These are phyloP conservation scores for Coniella lustricola DNA, from an alignment of 2,329 filamentous ascomycete species.

Conservation along the genomic window DNA sequence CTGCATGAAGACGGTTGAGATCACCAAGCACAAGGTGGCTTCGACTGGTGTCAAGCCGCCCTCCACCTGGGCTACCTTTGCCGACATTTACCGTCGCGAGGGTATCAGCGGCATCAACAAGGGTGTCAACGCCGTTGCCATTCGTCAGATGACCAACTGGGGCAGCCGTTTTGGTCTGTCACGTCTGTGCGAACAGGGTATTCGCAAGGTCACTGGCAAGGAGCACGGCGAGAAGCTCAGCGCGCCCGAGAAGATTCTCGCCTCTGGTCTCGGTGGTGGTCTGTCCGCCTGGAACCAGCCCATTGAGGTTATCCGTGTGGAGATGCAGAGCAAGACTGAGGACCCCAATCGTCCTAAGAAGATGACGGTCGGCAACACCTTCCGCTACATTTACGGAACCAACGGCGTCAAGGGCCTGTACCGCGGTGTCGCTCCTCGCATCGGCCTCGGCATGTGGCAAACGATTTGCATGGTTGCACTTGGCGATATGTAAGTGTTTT, in stretches of 20 bases:
- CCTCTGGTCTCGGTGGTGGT: slow-evolving; percentile 82
- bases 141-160: slow-evolving; percentile 99
- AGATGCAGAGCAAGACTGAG: slow-evolving; percentile 99
- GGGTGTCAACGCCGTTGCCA: slow-evolving; percentile 96
- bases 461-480: slow-evolving; percentile 99
- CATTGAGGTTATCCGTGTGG: slow-evolving; percentile 98
- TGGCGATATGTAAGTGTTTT: slow-evolving; percentile 78
- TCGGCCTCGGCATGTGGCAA: slow-evolving; percentile 96
- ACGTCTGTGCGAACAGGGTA: slow-evolving; percentile 82
- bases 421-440: slow-evolving; percentile 87
- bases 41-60: slow-evolving; percentile 74
- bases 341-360: slow-evolving; percentile 99
- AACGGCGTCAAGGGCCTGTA: slow-evolving; percentile 92
- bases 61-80: slow-evolving; percentile 92
- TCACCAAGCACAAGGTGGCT: slow-evolving; percentile 95
- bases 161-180: slow-evolving; percentile 91
- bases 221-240: slow-evolving; percentile 69
- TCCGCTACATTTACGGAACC: slow-evolving; percentile 79
- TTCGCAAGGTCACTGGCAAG: slow-evolving; percentile 74
- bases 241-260: slow-evolving; percentile 80
- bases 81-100: slow-evolving; percentile 92
- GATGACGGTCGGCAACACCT: slow-evolving; percentile 86
- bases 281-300: slow-evolving; percentile 98
- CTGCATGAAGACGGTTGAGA: slow-evolving; percentile 99
- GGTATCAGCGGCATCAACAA: slow-evolving; percentile 95